A percentile compares a stretch with the other conserved stretches of the same genome.
These are phyloP conservation scores for Aspergillus campestris DNA, from an alignment of 495 filamentous ascomycete genomes.

Conservation along the genomic window DNA sequence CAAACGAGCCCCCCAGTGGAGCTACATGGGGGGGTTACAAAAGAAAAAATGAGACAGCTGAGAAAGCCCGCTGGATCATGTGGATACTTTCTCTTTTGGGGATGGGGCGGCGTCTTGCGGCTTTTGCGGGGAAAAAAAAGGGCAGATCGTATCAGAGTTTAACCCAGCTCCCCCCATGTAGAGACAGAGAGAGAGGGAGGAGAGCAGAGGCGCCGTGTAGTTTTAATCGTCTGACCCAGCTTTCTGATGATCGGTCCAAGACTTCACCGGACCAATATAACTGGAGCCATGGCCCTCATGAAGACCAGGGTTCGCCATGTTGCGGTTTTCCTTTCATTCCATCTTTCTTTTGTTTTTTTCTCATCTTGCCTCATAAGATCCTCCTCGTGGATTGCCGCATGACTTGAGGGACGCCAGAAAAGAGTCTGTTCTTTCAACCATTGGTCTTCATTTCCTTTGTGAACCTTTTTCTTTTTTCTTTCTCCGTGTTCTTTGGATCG, in stretches of 20 bases:
- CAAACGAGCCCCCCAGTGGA: constrained; percentile 11
- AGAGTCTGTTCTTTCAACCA: neutral
- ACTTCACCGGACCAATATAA: constrained; percentile 12
- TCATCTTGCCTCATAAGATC: neutral
- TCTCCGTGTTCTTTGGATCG: neutral
- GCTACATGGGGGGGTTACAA: constrained; percentile 5
- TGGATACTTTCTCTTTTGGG: constrained; percentile 23
- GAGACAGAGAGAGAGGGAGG: constrained; percentile 14
- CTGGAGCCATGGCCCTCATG: constrained; percentile 15
- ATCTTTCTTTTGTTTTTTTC: constrained; percentile 4
- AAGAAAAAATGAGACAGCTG: constrained; percentile 8
- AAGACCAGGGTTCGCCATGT: constrained; percentile 11
- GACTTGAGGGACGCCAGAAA: neutral
- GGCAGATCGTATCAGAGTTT: constrained; percentile 18
- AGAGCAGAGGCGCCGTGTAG: constrained; percentile 10
- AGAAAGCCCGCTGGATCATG: constrained; percentile 20
- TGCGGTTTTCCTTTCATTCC: constrained; percentile 6
- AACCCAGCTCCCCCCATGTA: constrained; percentile 13
- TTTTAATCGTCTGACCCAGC: constrained; percentile 21
- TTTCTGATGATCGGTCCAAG: constrained; percentile 14
- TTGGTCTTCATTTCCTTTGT: neutral
- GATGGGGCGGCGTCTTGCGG: constrained; percentile 20
- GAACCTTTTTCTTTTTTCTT: constrained; percentile 1
- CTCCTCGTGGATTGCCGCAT: neutral
- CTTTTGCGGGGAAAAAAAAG: constrained; percentile 22